Evolutionary conservation across 768 basidiomycete genomes (phyloP).

Genomic region (Collybia sordida): DNA sequence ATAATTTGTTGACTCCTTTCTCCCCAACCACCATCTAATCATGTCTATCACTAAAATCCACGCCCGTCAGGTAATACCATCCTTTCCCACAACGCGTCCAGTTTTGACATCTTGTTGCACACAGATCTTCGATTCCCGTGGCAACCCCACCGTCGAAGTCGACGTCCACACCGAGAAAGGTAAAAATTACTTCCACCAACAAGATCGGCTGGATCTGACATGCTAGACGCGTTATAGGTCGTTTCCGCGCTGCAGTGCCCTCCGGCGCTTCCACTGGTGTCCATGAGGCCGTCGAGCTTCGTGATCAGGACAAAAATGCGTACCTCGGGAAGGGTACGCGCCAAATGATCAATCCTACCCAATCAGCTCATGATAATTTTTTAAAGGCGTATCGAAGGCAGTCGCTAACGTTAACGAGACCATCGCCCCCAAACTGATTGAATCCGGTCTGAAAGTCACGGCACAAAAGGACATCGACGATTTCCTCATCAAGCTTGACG

Average conservation of each 20-base stretch:
- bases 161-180: slow-evolving; percentile 88
- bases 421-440: slow-evolving; percentile 88
- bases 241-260: slow-evolving; percentile 92
- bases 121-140: slow-evolving; percentile 99
- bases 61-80: slow-evolving; percentile 78
- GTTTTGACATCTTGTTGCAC: slow-evolving; percentile 13
- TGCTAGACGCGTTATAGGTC: slow-evolving; percentile 50
- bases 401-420: slow-evolving; percentile 90
- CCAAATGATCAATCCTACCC: slow-evolving; percentile 4
- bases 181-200: slow-evolving; percentile 23
- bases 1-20: slow-evolving; percentile 23
- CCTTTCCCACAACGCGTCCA: slow-evolving; percentile 7
- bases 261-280: slow-evolving; percentile 98
- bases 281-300: slow-evolving; percentile 98
- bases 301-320: slow-evolving; percentile 89
- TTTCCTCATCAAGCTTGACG: slow-evolving; percentile 97
- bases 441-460: slow-evolving; percentile 80
- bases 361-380: slow-evolving; percentile 8
- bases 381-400: slow-evolving; percentile 86
- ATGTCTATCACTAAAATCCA: slow-evolving; percentile 93
- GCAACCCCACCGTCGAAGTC: slow-evolving; percentile 96
- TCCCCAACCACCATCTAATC: slow-evolving; percentile 34
- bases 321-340: slow-evolving; percentile 93
- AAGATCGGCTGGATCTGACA: not conserved
- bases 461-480: slow-evolving; percentile 95